Evolutionary conservation across 2,329 filamentous ascomycete genomes (phyloP).

Genomic region (Hypoxylon sp.): DNA sequence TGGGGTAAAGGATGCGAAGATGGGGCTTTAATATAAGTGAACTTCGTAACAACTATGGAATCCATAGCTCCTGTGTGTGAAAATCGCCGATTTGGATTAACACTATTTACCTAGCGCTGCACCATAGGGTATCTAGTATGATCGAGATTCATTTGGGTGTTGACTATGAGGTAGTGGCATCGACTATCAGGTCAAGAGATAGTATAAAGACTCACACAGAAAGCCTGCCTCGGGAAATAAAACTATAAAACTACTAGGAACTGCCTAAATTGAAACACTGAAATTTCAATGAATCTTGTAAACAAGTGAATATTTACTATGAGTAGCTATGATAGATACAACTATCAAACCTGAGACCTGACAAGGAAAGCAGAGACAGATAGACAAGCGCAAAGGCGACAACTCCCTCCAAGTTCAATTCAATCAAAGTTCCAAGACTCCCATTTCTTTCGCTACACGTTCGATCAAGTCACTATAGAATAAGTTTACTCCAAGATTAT

Average conservation of each 20-base stretch:
- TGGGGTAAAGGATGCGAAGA: not conserved
- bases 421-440: conserved; percentile 20
- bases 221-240: too few species aligned
- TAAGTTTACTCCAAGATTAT: conserved; percentile 29
- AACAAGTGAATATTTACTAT: conserved; percentile 14
- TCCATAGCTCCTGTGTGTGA: too few species aligned
- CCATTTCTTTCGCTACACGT: conserved; percentile 27
- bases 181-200: too few species aligned
- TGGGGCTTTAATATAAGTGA: not conserved
- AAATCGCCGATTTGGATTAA: too few species aligned
- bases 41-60: not conserved
- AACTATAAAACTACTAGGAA: not conserved
- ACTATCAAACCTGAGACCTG: not conserved
- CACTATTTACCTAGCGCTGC: too few species aligned
- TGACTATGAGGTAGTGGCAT: not conserved
- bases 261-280: not conserved
- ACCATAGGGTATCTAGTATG: too few species aligned
- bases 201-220: too few species aligned
- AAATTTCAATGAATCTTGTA: not conserved
- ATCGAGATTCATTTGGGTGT: not conserved
- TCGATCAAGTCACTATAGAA: conserved; percentile 21
- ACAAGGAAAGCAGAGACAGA: not conserved
- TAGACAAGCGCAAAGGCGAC: conserved; percentile 3
- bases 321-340: conserved; percentile 2
- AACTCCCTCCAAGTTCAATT: conserved; percentile 5